These are phyloP conservation scores for peach (Prunus persica) DNA, from an alignment of 306 rosid genomes.

Conservation along the genomic window DNA sequence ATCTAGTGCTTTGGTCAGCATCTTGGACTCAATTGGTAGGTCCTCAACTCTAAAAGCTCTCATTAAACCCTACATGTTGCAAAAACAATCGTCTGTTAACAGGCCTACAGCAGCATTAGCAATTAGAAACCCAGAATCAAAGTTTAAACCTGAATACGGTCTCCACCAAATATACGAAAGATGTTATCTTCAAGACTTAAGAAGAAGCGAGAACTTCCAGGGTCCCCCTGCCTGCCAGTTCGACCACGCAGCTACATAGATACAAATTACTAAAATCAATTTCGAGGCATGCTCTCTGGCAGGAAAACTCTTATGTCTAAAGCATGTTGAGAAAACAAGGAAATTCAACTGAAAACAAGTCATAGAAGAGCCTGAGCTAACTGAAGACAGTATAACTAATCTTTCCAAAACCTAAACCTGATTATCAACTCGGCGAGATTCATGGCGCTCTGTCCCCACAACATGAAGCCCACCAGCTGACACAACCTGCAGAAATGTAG, in stretches of 20 bases:
- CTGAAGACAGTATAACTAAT: neutral
- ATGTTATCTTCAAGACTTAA: constrained; percentile 96
- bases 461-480: constrained; percentile 97
- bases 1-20: constrained; percentile 96
- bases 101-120: constrained; percentile 22
- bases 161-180: constrained; percentile 96
- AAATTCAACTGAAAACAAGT: neutral
- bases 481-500: constrained; percentile 62
- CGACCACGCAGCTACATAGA: constrained; percentile 81
- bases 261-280: constrained; percentile 22
- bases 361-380: constrained; percentile 8
- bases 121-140: constrained; percentile 18
- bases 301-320: constrained; percentile 5
- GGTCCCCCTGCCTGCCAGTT: constrained; percentile 96
- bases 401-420: constrained; percentile 56
- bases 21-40: constrained; percentile 93
- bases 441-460: constrained; percentile 94
- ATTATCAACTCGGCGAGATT: constrained; percentile 90
- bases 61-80: constrained; percentile 78
- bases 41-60: constrained; percentile 96
- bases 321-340: neutral
- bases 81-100: constrained; percentile 14
- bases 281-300: constrained; percentile 17
- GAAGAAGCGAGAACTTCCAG: constrained; percentile 96
- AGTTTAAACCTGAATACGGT: constrained; percentile 76